Conservation (phyloP, 805 yeast genomes). For the Barnettozyma wickerhamii region DNA sequence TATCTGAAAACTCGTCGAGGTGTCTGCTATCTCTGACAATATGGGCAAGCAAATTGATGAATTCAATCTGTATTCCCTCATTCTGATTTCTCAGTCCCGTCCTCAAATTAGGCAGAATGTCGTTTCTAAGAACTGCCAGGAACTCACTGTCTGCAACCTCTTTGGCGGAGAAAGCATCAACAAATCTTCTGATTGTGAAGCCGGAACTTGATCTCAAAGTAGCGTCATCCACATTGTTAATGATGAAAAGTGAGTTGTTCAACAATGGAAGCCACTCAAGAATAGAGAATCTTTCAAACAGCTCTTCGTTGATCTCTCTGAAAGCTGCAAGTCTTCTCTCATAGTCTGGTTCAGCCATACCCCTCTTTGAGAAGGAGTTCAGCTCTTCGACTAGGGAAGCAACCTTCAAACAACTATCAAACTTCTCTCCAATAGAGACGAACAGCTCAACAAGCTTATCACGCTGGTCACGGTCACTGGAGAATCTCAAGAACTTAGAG, state of each 20-base stretch:
- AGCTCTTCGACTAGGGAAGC: slow-evolving; percentile 55
- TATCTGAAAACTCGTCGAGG: slow-evolving; percentile 52
- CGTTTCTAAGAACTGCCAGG: slow-evolving; percentile 41
- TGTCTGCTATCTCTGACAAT: slow-evolving; percentile 45
- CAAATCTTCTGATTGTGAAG: slow-evolving; percentile 54
- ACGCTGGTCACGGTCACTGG: slow-evolving; percentile 60
- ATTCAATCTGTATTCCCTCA: slow-evolving; percentile 70
- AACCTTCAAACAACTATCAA: slow-evolving; percentile 39
- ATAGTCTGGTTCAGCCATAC: slow-evolving; percentile 75
- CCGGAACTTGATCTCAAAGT: slow-evolving; percentile 78
- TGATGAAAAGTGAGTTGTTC: slow-evolving; percentile 60
- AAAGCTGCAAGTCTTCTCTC: slow-evolving; percentile 69
- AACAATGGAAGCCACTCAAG: slow-evolving; percentile 79
- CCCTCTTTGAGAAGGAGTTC: slow-evolving; percentile 59
- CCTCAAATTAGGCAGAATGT: slow-evolving; percentile 61
- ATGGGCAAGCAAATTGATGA: slow-evolving; percentile 60
- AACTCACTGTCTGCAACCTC: slow-evolving; percentile 26
- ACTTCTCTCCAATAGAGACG: slow-evolving; percentile 50
- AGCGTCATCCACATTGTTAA: slow-evolving; percentile 74
- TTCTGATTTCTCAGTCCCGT: slow-evolving; percentile 57
- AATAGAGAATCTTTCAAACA: slow-evolving; percentile 39
- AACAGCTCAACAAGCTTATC: slow-evolving; percentile 57
- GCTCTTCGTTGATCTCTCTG: slow-evolving; percentile 54
- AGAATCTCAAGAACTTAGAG: slow-evolving; percentile 55
- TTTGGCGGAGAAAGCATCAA: slow-evolving; percentile 41